A percentile compares a stretch with the other conserved stretches of the same genome.
Evolutionary conservation across 2,329 filamentous ascomycete genomes (phyloP).

Genomic region (Monosporascus ibericus): DNA sequence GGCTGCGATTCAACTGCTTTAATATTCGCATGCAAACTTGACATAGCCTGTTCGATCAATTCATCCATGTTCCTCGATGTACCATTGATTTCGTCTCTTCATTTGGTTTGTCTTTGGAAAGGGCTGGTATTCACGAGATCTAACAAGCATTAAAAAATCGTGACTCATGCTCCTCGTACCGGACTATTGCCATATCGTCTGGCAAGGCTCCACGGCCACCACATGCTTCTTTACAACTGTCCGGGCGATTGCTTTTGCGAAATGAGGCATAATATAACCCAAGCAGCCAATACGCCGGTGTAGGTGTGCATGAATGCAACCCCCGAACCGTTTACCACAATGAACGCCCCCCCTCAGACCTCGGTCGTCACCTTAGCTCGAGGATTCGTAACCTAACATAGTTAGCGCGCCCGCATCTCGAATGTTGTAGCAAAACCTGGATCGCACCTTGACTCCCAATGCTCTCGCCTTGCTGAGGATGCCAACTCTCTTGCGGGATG

Average conservation of each 20-base stretch:
- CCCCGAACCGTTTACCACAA: neutral
- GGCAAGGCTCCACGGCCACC: neutral
- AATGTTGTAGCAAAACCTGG: neutral
- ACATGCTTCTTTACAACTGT: neutral
- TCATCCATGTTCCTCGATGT: neutral
- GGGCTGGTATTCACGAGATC: neutral
- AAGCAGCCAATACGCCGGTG: neutral
- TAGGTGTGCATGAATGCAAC: neutral
- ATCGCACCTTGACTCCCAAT: slow-evolving; percentile 74
- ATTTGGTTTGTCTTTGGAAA: neutral
- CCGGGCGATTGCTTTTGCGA: neutral
- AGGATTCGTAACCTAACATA: slow-evolving; percentile 76
- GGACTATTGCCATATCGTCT: neutral
- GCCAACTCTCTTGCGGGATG: slow-evolving; percentile 96
- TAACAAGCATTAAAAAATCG: neutral
- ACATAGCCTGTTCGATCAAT: no score
- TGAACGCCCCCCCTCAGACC: slow-evolving; percentile 47
- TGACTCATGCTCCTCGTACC: neutral
- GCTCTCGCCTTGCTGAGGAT: slow-evolving; percentile 97
- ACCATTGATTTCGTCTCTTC: neutral
- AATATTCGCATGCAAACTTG: no score
- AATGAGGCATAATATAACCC: neutral
- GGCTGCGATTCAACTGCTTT: no score
- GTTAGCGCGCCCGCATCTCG: neutral
- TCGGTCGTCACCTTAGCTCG: slow-evolving; percentile 99